Base-by-base conservation (phyloP, 1,139 yeast species). In the Torulaspora globosa region DNA sequence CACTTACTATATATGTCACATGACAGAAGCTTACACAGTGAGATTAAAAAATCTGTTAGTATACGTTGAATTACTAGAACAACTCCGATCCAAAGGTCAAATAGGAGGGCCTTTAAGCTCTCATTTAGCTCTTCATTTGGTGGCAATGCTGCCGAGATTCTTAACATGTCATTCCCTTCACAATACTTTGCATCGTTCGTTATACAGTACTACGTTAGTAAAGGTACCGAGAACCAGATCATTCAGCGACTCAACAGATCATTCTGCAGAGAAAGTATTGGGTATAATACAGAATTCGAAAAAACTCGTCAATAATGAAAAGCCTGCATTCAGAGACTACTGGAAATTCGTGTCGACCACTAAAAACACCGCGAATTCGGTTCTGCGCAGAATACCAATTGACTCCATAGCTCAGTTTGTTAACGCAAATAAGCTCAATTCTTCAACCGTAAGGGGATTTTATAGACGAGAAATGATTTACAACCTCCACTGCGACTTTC, bases 391-490 rank as follows among this genome's bases (percentile, higher is more conserved):
- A 6, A 8, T 40, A 4, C 43, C 48, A 18, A 15, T 39, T 5
- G 24, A 37, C 2, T 23, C 26, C 8, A 36, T 50, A 23, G 28
- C 28, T 3, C 29, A 19, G 5, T 44, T 47, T 19, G 28, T 44
- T n/a, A 29, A 44, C 7, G 26, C 28, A 11, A 36, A 43, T 26
- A 35, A 38, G 35, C 23, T 23, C 9, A 16, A 30, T 3, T 54
- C 60, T 3, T 46, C 54, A 3, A 50, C 52, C 3, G 29, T 49
- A 2, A 42, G 60, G 41, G 55, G 54, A 3, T 31, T 54, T 9
- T 57, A 54, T 34, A 48, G 57, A 33, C 48, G 53, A 44, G 62
- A 58, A 36, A 19, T 54, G 8, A 21, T 58, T 2, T 50, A 45
- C 23, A 48, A 52, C 35, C 16, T 10, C 24, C 11, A 27, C 10